These are phyloP conservation scores for Takashimella koratensis DNA, from an alignment of 1,284 basidiomycete species.

Conservation along the genomic window DNA sequence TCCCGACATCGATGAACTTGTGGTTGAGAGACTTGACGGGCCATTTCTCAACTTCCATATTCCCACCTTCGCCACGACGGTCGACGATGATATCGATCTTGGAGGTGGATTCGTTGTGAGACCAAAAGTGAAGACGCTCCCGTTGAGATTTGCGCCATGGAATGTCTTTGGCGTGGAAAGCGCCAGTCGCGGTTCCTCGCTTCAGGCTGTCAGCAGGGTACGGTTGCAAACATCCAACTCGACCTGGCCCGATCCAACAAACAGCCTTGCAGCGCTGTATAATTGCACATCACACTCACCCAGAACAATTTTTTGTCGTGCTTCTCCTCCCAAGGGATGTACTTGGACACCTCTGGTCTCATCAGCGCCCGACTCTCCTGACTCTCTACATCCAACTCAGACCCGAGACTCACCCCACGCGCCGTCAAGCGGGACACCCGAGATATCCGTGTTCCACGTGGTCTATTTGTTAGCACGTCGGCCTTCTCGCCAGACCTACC, in stretches of 20 bases:
- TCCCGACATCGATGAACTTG: conserved; percentile 37
- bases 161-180: conserved; percentile 39
- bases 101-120: conserved; percentile 24
- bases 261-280: too few species aligned
- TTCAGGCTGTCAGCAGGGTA: too few species aligned
- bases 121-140: conserved; percentile 45
- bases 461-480: conserved; percentile 14
- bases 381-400: background rate
- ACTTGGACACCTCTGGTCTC: background rate
- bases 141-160: conserved; percentile 48
- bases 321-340: conserved; percentile 43
- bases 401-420: conserved; percentile 23
- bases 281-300: conserved; percentile 24
- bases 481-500: conserved; percentile 8
- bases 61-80: conserved; percentile 5
- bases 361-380: background rate
- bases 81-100: conserved; percentile 18
- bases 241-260: background rate
- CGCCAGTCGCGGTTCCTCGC: conserved; percentile 50
- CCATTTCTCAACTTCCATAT: conserved; percentile 13
- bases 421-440: conserved; percentile 37
- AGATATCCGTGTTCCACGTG: conserved; percentile 32
- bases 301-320: conserved; percentile 39
- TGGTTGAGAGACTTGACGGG: conserved; percentile 25
- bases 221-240: too few species aligned